Conservation (phyloP, 2,329 filamentous ascomycete species). For the Trichophyton mentagrophytes region DNA sequence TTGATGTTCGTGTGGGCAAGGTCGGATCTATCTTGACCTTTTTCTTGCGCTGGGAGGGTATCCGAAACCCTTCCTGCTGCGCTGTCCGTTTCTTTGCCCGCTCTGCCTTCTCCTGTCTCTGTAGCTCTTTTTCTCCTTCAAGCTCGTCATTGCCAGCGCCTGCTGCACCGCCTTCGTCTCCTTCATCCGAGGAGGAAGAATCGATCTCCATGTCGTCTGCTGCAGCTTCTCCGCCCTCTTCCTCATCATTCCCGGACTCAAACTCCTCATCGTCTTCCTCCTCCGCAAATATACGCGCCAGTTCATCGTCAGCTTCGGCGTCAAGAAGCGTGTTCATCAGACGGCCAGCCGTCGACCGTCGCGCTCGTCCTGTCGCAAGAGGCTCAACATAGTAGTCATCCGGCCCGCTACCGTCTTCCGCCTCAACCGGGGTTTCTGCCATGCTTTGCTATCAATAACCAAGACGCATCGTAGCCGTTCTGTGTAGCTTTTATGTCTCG, state of each 20-base stretch:
- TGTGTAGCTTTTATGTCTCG: not conserved
- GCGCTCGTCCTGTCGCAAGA: conserved; percentile 59
- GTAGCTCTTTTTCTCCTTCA: conserved; percentile 76
- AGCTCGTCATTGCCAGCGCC: conserved; percentile 49
- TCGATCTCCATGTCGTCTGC: conserved; percentile 73
- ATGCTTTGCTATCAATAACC: not conserved
- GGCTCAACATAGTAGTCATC: conserved; percentile 28
- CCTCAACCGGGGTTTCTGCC: not conserved
- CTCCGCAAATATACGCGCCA: conserved; percentile 65
- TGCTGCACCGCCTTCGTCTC: conserved; percentile 50
- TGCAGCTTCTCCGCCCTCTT: conserved; percentile 38
- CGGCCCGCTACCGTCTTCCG: conserved; percentile 3
- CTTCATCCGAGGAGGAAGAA: conserved; percentile 70
- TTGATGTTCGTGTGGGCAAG: conserved; percentile 16
- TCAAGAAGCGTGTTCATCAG: conserved; percentile 67
- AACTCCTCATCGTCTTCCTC: conserved; percentile 51
- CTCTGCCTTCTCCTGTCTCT: conserved; percentile 60
- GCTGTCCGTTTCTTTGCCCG: conserved; percentile 55
- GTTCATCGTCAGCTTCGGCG: conserved; percentile 54
- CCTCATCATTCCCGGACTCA: conserved; percentile 37
- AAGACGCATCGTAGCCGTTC: not conserved
- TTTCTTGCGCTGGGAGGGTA: conserved; percentile 50
- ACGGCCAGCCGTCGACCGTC: conserved; percentile 71
- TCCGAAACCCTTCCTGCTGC: conserved; percentile 48
- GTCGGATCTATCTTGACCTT: conserved; percentile 52